Evolutionary conservation across 2,329 filamentous ascomycete genomes (phyloP).

Genomic region (Claviceps paspali): DNA sequence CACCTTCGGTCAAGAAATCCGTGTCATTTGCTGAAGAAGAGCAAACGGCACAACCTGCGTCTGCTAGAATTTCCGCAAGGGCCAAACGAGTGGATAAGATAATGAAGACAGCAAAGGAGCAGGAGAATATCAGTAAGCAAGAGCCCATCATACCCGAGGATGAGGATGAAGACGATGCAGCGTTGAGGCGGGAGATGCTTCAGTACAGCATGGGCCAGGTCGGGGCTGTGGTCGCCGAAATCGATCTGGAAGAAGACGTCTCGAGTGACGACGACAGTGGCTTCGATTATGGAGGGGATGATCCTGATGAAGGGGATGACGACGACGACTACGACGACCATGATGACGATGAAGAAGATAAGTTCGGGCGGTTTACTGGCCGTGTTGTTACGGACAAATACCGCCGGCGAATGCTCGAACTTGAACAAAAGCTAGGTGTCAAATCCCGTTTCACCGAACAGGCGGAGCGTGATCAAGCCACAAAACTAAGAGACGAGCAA

Average conservation of each 20-base stretch:
- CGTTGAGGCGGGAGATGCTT: constrained; percentile 74
- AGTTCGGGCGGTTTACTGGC: constrained; percentile 57
- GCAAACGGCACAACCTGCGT: constrained; percentile 14
- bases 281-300: constrained; percentile 37
- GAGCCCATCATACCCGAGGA: constrained; percentile 48
- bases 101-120: constrained; percentile 39
- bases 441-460: constrained; percentile 38
- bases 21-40: constrained; percentile 49
- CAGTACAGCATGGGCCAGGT: constrained; percentile 80
- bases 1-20: constrained; percentile 30
- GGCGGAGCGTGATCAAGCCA: constrained; percentile 27
- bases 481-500: constrained; percentile 20
- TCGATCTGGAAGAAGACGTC: constrained; percentile 61
- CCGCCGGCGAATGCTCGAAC: constrained; percentile 65
- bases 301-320: constrained; percentile 25
- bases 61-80: constrained; percentile 21
- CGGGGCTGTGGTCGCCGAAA: constrained; percentile 79
- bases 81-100: constrained; percentile 38
- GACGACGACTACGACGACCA: constrained; percentile 34
- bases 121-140: constrained; percentile 31
- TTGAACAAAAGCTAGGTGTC: constrained; percentile 62
- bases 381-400: constrained; percentile 59
- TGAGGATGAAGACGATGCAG: constrained; percentile 68
- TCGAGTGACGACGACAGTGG: constrained; percentile 38
- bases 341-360: constrained; percentile 54